Conservation (phyloP, 1,139 yeast species). For the Suhomyces chickasaworum region DNA sequence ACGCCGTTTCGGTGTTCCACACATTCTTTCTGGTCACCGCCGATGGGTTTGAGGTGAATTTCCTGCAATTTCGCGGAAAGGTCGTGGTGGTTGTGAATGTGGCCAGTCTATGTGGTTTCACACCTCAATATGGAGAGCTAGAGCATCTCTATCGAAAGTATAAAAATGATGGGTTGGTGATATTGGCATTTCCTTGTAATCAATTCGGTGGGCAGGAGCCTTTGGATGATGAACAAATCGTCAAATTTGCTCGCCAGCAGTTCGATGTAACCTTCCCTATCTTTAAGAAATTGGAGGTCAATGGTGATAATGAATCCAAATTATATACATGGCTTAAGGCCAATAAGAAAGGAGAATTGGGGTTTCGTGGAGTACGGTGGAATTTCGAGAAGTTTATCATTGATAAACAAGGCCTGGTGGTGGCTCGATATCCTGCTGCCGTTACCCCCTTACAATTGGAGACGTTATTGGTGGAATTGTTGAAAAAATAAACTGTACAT, state of each 20-base stretch:
- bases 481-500: conserved; percentile 22
- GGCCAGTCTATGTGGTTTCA: conserved; percentile 49
- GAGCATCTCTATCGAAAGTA: conserved; percentile 38
- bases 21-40: conserved; percentile 16
- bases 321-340: conserved; percentile 37
- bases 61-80: conserved; percentile 29
- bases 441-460: conserved; percentile 67
- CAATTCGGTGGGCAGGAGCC: conserved; percentile 67
- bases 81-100: conserved; percentile 47
- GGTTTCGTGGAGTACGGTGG: conserved; percentile 87
- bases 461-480: conserved; percentile 46
- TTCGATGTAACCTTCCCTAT: conserved; percentile 58
- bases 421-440: conserved; percentile 66
- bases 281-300: conserved; percentile 39
- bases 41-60: conserved; percentile 13
- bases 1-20: conserved; percentile 17
- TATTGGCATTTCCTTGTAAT: conserved; percentile 48
- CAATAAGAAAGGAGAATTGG: conserved; percentile 54
- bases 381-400: conserved; percentile 91
- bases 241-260: conserved; percentile 60
- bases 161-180: conserved; percentile 31
- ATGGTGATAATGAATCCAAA: conserved; percentile 35
- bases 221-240: conserved; percentile 64
- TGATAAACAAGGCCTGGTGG: conserved; percentile 71
- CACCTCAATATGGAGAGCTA: conserved; percentile 44